These are phyloP conservation scores for Xylaria polymorpha DNA, from an alignment of 2,329 filamentous ascomycete species.

Conservation along the genomic window DNA sequence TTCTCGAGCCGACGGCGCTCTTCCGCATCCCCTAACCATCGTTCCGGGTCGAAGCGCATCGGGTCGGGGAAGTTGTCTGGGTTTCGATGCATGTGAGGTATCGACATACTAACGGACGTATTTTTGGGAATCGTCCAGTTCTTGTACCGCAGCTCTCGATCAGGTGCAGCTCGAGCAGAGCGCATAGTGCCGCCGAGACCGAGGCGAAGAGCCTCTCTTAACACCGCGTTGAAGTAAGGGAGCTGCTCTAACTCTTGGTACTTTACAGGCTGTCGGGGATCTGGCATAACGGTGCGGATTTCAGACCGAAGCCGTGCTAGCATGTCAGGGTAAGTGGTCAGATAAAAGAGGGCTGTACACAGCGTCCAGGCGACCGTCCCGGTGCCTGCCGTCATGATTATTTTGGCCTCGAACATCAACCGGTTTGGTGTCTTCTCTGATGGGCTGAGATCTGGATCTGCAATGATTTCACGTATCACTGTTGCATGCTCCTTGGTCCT, in stretches of 20 bases:
- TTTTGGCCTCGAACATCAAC: constrained; percentile 16
- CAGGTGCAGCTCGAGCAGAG: constrained; percentile 56
- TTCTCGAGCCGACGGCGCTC: neutral
- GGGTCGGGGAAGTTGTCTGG: constrained; percentile 40
- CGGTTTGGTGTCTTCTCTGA: constrained; percentile 19
- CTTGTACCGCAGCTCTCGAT: constrained; percentile 40
- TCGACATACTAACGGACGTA: constrained; percentile 48
- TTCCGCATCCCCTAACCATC: constrained; percentile 21
- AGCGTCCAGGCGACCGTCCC: constrained; percentile 13
- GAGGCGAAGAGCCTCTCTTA: constrained; percentile 59
- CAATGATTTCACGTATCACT: constrained; percentile 19
- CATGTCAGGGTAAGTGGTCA: constrained; percentile 27
- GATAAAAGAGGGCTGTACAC: neutral
- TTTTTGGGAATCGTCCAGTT: constrained; percentile 43
- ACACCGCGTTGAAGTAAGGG: constrained; percentile 57
- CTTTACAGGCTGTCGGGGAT: neutral
- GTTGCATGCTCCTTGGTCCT: constrained; percentile 20
- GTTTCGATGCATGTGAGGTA: constrained; percentile 45
- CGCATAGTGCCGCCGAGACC: constrained; percentile 56
- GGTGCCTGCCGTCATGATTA: constrained; percentile 13
- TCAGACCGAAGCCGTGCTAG: constrained; percentile 33
- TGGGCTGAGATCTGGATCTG: constrained; percentile 8
- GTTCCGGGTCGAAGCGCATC: constrained; percentile 13
- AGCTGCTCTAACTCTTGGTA: constrained; percentile 38
- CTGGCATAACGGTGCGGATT: constrained; percentile 6